Base-by-base conservation (phyloP, 1,139 yeast species). In the Geotrichum aggregatum region DNA sequence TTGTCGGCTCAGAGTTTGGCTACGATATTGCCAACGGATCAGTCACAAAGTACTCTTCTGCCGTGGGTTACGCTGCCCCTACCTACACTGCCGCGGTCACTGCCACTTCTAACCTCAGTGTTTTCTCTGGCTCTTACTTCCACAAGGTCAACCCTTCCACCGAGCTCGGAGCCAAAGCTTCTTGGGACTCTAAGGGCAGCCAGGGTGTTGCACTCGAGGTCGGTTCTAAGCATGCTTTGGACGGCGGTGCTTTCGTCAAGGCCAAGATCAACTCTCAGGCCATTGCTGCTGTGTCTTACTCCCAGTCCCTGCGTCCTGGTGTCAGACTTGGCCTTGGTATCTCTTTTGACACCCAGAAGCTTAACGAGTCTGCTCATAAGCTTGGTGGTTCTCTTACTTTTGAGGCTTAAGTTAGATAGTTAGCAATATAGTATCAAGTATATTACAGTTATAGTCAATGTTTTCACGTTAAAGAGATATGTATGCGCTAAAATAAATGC, bases 241-340 rank as follows among this genome's bases (percentile, higher is more conserved):
- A 92, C 77, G 73, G 79, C 57, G 71, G 94, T 61, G 83, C 97
- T 61, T 89, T 87, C 68, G 86, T 89, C 72, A 91, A 91, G 84
- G 98, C 95, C 65, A 92, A 91, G 83, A 82, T 94, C 68, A 92
- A 96, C 70, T 96, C 92, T 76, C 84, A 94, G 62, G 98, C 98
- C 76, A 78, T 89, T 68, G 87, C 97, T 65, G 92, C 96, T 60
- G 77, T 92, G 68, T 80, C 96, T 61, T 92, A 92, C 85, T 87
- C 94, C 71, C 98, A 92, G 78, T 82, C 81, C 66, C 82, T 92
- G 74, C 87, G 95, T 79, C 96, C 96, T 58, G 98, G 98, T 74
- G 97, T 94, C 67, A 88, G 87, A 70, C 79, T 92, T 68, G 99
- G 99, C 73, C 82, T 94, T 63, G 99, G 98, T 80, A 85, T 95